phyloP scores from a whole-genome alignment of 768 basidiomycete species.

The Neoboletus subvelutipes region DNA sequence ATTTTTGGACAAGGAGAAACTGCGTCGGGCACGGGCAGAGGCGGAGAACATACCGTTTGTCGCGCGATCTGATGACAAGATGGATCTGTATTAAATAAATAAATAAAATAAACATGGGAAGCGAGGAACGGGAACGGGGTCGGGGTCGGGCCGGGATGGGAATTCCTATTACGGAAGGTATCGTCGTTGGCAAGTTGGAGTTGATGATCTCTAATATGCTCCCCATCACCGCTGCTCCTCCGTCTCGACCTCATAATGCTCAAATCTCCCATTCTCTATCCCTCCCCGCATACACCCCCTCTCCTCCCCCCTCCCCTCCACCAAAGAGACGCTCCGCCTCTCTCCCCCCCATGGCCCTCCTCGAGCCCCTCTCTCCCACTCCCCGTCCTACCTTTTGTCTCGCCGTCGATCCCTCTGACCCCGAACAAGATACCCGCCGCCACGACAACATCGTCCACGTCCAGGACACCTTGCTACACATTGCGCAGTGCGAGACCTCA shows the following conservation, averaged over 20 bases:
- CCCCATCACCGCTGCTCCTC: not conserved
- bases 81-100: constrained; percentile 55
- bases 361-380: constrained; percentile 8
- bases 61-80: constrained; percentile 61
- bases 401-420: constrained; percentile 17
- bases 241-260: not conserved
- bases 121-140: not conserved
- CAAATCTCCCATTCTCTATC: not conserved
- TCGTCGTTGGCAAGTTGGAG: not conserved
- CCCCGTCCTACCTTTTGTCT: constrained; percentile 19
- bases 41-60: constrained; percentile 56
- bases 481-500: constrained; percentile 35
- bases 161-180: constrained; percentile 9
- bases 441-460: not conserved
- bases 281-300: not conserved
- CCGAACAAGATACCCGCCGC: constrained; percentile 13
- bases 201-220: constrained; percentile 1
- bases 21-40: constrained; percentile 58
- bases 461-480: not conserved
- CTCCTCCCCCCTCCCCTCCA: not conserved
- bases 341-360: constrained; percentile 36
- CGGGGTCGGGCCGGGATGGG: not conserved
- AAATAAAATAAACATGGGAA: not conserved
- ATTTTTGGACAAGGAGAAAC: constrained; percentile 72
- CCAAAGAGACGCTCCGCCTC: constrained; percentile 24